Evolutionary conservation across 148 eudicot genomes (phyloP).

Genomic region (Heliamphora exappendiculata): DNA sequence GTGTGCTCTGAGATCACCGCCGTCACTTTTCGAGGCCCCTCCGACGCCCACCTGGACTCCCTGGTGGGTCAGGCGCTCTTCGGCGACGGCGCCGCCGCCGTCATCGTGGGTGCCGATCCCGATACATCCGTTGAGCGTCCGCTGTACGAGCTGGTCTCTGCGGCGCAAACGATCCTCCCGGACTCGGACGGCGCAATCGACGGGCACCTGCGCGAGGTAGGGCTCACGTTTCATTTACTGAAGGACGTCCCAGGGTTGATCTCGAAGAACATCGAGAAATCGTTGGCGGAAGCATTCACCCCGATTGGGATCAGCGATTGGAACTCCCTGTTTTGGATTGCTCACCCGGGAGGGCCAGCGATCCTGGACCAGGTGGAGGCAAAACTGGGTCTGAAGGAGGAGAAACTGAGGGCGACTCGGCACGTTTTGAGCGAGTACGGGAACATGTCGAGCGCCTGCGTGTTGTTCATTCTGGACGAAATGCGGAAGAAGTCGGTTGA

Average conservation of each 20-base stretch:
- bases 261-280: slow-evolving; percentile 16
- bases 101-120: slow-evolving; percentile 6
- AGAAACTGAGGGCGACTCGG: background rate
- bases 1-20: slow-evolving; percentile 8
- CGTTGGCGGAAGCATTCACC: background rate
- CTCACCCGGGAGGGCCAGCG: background rate
- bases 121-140: slow-evolving; percentile 8
- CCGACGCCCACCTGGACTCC: slow-evolving; percentile 6
- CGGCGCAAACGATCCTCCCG: slow-evolving; percentile 11
- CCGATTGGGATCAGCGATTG: slow-evolving; percentile 4
- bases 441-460: background rate
- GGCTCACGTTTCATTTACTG: slow-evolving; percentile 10
- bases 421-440: slow-evolving; percentile 9
- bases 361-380: background rate
- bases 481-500: slow-evolving; percentile 1
- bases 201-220: slow-evolving; percentile 14
- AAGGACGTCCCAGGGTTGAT: slow-evolving; percentile 13
- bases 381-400: background rate
- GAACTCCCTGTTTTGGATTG: slow-evolving; percentile 6
- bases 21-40: background rate
- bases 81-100: slow-evolving; percentile 5
- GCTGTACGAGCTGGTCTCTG: slow-evolving; percentile 7
- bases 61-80: slow-evolving; percentile 6
- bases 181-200: slow-evolving; percentile 16
- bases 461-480: background rate